phyloP scores from a whole-genome alignment of 345 rosid species.

The Sonneratia alba region DNA sequence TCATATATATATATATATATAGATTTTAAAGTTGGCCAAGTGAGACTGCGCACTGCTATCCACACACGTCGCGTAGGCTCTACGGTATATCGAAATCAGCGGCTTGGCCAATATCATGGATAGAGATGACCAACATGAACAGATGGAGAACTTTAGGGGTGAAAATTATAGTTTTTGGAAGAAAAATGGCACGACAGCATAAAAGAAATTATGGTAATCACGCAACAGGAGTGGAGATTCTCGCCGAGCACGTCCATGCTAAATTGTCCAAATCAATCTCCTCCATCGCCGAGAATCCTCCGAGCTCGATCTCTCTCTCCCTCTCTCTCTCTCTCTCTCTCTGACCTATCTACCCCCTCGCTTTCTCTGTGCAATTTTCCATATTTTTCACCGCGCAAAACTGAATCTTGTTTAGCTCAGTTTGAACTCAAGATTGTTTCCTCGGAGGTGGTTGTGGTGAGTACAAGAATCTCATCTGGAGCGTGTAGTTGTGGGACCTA shows the following conservation, averaged over 20 bases:
- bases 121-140: neutral
- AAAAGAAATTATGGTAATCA: neutral
- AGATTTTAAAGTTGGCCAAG: no score
- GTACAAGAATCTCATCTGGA: neutral
- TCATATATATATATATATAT: no score
- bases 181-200: neutral
- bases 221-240: neutral
- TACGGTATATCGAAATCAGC: no score
- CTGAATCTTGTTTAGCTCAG: neutral
- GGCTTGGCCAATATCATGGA: no score
- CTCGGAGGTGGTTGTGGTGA: neutral
- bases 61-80: no score
- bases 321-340: neutral
- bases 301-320: neutral
- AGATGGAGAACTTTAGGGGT: neutral
- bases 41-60: no score
- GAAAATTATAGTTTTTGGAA: neutral
- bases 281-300: neutral
- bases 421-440: neutral
- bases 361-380: neutral
- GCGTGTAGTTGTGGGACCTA: conserved; percentile 1
- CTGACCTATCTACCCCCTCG: neutral
- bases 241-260: neutral
- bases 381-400: neutral
- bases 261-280: neutral